phyloP scores from a whole-genome alignment of 139 green algal species.

The Edaphochlamys debaryana region DNA sequence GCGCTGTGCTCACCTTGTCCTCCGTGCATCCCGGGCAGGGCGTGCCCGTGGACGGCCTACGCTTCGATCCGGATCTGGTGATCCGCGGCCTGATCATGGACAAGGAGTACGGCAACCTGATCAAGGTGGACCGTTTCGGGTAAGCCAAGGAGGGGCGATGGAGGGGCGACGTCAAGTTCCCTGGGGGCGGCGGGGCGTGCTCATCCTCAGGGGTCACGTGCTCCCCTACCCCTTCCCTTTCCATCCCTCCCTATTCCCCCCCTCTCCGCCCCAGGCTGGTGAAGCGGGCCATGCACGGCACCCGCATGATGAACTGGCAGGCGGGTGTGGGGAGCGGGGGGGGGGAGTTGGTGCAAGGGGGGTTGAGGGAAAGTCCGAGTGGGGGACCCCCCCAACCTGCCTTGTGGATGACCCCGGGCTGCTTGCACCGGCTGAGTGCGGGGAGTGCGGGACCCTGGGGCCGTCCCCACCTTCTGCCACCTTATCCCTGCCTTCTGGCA shows the following conservation, averaged over 20 bases:
- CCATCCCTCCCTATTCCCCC: too few relatives aligned
- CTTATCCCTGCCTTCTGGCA: too few relatives aligned
- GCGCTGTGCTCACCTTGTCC: too few relatives aligned
- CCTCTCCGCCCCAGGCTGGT: constrained; percentile 78
- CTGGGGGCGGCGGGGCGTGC: background rate
- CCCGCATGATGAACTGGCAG: constrained; percentile 84
- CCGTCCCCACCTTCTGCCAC: too few relatives aligned
- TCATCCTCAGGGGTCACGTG: background rate
- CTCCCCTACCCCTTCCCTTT: too few relatives aligned
- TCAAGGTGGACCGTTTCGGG: constrained; percentile 78
- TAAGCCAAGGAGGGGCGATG: too few relatives aligned
- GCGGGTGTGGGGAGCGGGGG: background rate
- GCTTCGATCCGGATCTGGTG: constrained; percentile 89
- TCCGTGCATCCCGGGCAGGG: too few relatives aligned
- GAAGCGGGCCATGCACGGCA: constrained; percentile 95
- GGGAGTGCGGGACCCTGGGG: too few relatives aligned
- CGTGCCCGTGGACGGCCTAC: constrained; percentile 86
- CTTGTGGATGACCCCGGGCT: too few relatives aligned
- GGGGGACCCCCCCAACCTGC: too few relatives aligned
- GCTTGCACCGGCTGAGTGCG: too few relatives aligned
- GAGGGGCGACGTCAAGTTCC: background rate
- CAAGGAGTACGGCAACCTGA: constrained; percentile 81
- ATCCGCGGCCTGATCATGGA: constrained; percentile 87
- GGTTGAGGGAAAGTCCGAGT: too few relatives aligned
- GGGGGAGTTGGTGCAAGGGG: background rate